Conservation (phyloP, 495 filamentous ascomycete genomes). For the Penicillium coffeae region DNA sequence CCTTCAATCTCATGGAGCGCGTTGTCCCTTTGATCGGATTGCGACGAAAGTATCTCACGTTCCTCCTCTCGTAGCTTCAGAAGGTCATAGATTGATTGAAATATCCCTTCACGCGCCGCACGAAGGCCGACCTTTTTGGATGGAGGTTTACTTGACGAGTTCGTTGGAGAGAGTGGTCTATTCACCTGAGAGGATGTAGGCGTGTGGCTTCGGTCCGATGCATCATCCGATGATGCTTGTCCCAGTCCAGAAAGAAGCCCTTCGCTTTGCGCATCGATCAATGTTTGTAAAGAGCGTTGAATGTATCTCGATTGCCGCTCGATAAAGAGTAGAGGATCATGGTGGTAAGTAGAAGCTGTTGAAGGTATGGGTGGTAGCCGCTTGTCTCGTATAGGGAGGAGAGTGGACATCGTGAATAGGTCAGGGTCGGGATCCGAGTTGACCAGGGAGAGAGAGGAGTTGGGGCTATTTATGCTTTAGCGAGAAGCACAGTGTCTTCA, state of each 20-base stretch:
- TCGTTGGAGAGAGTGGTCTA: constrained; percentile 29
- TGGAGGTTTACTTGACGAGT: constrained; percentile 62
- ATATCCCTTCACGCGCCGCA: constrained; percentile 67
- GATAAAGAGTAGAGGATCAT: constrained; percentile 41
- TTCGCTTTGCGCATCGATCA: constrained; percentile 82
- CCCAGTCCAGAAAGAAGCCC: constrained; percentile 59
- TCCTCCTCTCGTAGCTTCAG: constrained; percentile 71
- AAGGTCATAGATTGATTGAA: constrained; percentile 66
- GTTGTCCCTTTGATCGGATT: constrained; percentile 53
- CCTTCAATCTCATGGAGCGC: constrained; percentile 58
- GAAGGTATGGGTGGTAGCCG: constrained; percentile 25
- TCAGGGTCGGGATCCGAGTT: neutral
- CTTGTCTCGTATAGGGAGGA: constrained; percentile 24
- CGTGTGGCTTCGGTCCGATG: constrained; percentile 48
- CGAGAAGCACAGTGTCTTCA: neutral
- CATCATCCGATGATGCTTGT: constrained; percentile 29
- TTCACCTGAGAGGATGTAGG: constrained; percentile 27
- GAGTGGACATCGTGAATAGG: constrained; percentile 29
- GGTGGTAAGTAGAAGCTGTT: constrained; percentile 26
- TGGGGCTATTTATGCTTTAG: too few relatives aligned
- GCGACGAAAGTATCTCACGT: constrained; percentile 52
- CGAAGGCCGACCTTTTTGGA: constrained; percentile 55
- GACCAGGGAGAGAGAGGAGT: too few relatives aligned
- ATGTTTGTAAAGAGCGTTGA: constrained; percentile 68
- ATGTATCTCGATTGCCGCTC: constrained; percentile 51